Base-by-base conservation (phyloP, 371 early-diverging fungal species). In the Apophysomyces variabilis region DNA sequence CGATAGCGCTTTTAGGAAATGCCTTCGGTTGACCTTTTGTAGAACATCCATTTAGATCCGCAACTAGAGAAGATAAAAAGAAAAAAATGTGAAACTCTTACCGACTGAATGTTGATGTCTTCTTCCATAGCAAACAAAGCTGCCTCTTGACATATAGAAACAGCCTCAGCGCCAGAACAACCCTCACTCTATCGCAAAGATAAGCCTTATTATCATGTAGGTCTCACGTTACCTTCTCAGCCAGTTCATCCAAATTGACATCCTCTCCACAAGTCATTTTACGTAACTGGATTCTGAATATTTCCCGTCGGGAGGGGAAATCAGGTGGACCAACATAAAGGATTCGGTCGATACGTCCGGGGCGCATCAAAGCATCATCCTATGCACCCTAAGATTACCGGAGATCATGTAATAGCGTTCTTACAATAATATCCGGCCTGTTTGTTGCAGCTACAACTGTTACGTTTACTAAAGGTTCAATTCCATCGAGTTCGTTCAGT, bases 361-460 rank as follows among this genome's bases (percentile, higher is more conserved):
- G 99, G 26, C 99, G 85, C 67, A 99, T 77, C 26, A 99, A 75
- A 1, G 97, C 99, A 56, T 89, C 87, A 70, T 97, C 99, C 90
- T 89, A 75, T 57, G 46, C 6, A 50, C 14, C 16, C 56, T 38
- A 35, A 67, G 26, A 18, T 41, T 39, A 44, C 36, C 60, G 21
- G 12, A 7, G 35, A 61, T n/a, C 16, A 13, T 7, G 21, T 44
- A 64, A 26, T 11, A 5, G 37, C 6, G 14, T 12, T 59, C 79
- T 62, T 81, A 90, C 95, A 69, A 99, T 91, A 50, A 97, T 92
- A 76, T 99, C 99, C 0, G 99, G 99, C 47, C 99, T 92, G 78
- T 99, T 99, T 0, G 99, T 99, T 14, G 99, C 99, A 0, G 97
- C 99, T 2, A 99, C 95, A 1, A 99, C 92, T 0, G 94, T 96